These are phyloP conservation scores for Emergomyces pasteurianus DNA, from an alignment of 2,329 filamentous ascomycete species.

Conservation along the genomic window DNA sequence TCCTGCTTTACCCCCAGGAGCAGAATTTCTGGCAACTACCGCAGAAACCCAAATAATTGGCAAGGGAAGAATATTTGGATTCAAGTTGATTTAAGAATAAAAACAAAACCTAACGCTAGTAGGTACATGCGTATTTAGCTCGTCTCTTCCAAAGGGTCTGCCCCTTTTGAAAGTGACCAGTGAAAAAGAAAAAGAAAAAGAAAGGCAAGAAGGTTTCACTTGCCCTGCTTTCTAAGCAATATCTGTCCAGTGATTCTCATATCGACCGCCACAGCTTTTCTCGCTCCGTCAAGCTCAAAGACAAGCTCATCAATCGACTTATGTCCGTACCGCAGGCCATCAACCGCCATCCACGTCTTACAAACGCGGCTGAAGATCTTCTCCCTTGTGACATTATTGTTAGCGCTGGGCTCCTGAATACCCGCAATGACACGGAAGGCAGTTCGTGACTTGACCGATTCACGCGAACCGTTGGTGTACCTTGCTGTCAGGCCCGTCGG, in stretches of 20 bases:
- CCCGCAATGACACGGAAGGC: conserved; percentile 9
- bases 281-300: conserved; percentile 13
- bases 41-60: too few species aligned
- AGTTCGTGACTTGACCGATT: neutral
- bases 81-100: neutral
- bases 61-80: too few species aligned
- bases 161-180: neutral
- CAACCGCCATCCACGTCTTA: conserved; percentile 16
- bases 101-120: too few species aligned
- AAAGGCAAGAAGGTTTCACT: neutral
- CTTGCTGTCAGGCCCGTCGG: neutral
- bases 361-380: conserved; percentile 13
- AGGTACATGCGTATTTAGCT: too few species aligned
- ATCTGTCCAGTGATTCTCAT: conserved; percentile 44
- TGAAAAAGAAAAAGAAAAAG: neutral
- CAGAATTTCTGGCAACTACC: too few species aligned
- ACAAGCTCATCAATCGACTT: conserved; percentile 17
- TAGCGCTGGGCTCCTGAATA: conserved; percentile 7
- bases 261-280: conserved; percentile 14
- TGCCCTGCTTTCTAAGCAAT: neutral
- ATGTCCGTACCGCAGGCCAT: conserved; percentile 12
- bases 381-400: conserved; percentile 3
- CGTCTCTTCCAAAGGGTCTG: neutral
- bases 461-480: neutral
- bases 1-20: too few species aligned